These are phyloP conservation scores for Naganishia antarctica DNA, from an alignment of 768 basidiomycete species.

Conservation along the genomic window DNA sequence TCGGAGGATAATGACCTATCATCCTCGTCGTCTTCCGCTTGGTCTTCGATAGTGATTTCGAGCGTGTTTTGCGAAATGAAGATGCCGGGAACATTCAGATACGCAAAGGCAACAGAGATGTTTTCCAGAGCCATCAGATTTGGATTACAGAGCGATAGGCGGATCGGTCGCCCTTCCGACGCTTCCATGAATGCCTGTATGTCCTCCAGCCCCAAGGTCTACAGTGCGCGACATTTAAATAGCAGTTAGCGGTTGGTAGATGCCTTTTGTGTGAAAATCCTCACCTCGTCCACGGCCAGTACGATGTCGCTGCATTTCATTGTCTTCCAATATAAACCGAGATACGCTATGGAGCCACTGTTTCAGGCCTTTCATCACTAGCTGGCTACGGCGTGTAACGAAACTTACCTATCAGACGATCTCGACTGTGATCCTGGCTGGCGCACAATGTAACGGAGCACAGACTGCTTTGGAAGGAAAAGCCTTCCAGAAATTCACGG, in stretches of 20 bases:
- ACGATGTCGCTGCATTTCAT: slow-evolving; percentile 5
- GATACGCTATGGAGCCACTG: not conserved
- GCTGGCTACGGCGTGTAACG: not conserved
- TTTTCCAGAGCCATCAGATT: slow-evolving; percentile 1
- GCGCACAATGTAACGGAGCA: not conserved
- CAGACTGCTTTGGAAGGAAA: not conserved
- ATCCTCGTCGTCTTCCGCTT: not conserved
- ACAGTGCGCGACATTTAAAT: too few species aligned
- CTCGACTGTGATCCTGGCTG: not conserved
- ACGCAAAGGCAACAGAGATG: slow-evolving; percentile 3
- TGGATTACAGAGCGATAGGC: slow-evolving; percentile 7
- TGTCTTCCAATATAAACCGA: slow-evolving; percentile 5
- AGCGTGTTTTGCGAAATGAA: not conserved
- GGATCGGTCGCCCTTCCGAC: not conserved
- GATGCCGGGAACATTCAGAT: slow-evolving; percentile 2
- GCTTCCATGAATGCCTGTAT: slow-evolving; percentile 9
- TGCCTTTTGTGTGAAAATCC: not conserved
- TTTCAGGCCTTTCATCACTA: not conserved
- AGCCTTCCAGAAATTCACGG: not conserved
- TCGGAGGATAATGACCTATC: not conserved
- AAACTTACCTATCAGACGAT: slow-evolving; percentile 6
- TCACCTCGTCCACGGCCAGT: slow-evolving; percentile 15
- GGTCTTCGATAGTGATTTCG: not conserved
- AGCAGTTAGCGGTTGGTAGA: not conserved
- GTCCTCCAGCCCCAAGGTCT: not conserved